Evolutionary conservation across 768 basidiomycete species (phyloP), one percentile per base, ranked within the genome.

Genomic region (Hebeloma cylindrosporum): DNA sequence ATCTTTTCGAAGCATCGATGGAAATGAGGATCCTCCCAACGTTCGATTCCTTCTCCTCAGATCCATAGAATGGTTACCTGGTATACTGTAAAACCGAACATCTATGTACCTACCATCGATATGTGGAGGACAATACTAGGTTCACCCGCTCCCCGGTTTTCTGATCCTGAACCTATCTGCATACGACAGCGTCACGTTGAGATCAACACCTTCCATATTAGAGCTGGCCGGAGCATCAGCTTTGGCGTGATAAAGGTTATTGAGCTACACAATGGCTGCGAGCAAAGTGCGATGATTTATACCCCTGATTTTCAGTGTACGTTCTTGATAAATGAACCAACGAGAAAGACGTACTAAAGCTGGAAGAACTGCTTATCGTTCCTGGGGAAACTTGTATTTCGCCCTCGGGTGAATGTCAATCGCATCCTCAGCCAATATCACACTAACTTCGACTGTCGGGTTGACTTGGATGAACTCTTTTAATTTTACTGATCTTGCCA

Each of bases 101-200:
- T 22, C 20, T 2, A 5, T 45, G n/a, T 16, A 48, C 57, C 20
- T 33, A 72, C 73, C 71, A 46, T 76, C 73, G 23, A 76, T 51
- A 52, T 73, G 64, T 3, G 68, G 67, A 28, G 66, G 67, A 46
- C 82, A 77, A 2, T 62, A 51, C 31, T 65, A n/a, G n/a, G n/a
- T 57, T 81, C 85, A 89, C 35, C 63, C 52, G 18, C 65, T 64
- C 13, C 84, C 85, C 1, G 86, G 82, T 47, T 80, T 79, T 40
- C 88, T 72, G 49, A 89, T 88, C 25, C 85, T 77, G 61, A 87
- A 82, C 25, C 85, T 70, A 59, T 89, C 86, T 0, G 83, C 85
- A 50, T 91, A 90, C 10, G 69, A 75, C 47, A 90, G 64, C 13
- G 85, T 82, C 3, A 76, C 71, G 5, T 72, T 67, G 23, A 86